Conservation (phyloP, 768 basidiomycete species). For the Exsudoporus frostii region DNA sequence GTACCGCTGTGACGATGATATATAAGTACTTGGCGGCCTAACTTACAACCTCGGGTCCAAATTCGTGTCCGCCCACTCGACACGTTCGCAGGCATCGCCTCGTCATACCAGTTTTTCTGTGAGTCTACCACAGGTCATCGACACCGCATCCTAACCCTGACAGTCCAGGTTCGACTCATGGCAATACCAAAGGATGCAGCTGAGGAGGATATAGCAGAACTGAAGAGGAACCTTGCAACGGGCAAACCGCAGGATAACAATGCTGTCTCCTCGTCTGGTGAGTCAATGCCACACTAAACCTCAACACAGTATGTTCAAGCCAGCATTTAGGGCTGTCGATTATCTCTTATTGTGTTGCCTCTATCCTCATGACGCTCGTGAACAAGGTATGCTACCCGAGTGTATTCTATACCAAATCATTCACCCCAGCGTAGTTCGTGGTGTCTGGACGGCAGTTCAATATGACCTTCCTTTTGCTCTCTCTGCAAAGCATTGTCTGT, state of each 20-base stretch:
- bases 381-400: conserved; percentile 68
- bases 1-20: no score
- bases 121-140: background rate
- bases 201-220: conserved; percentile 46
- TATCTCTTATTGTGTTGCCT: conserved; percentile 85
- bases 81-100: background rate
- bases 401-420: background rate
- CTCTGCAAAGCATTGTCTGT: conserved; percentile 89
- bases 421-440: conserved; percentile 61
- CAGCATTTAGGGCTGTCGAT: conserved; percentile 68
- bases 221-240: conserved; percentile 50
- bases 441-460: conserved; percentile 91
- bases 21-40: no score
- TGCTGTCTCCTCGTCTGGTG: conserved; percentile 23
- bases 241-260: conserved; percentile 27
- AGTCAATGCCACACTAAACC: conserved; percentile 2
- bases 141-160: background rate
- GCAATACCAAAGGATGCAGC: conserved; percentile 9
- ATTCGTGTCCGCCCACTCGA: background rate
- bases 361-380: conserved; percentile 94
- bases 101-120: background rate
- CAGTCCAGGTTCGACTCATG: conserved; percentile 8
- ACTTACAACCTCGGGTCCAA: background rate
- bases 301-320: background rate
- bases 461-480: conserved; percentile 94